Conservation (phyloP, 176 grass and related monocot species). For the Bonia amplexicaulis region DNA sequence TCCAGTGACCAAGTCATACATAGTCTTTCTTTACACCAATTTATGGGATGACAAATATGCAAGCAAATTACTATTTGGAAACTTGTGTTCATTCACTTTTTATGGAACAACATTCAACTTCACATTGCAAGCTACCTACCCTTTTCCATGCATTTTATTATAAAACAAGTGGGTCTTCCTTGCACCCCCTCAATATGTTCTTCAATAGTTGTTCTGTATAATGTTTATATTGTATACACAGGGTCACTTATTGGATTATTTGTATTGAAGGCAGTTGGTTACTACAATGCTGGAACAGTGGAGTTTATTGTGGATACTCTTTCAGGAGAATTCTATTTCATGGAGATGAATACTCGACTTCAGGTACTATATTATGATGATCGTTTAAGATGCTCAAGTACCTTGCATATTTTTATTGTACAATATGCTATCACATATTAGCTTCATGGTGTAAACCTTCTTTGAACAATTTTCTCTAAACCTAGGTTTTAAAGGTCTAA, state of each 20-base stretch:
- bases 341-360: slow-evolving; percentile 99
- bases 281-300: slow-evolving; percentile 96
- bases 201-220: slow-evolving; percentile 19
- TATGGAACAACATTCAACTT: neutral
- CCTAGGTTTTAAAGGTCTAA: neutral
- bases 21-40: neutral
- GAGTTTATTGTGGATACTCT: slow-evolving; percentile 93
- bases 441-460: neutral
- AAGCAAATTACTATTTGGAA: neutral
- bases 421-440: neutral
- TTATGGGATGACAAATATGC: neutral
- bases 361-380: slow-evolving; percentile 46
- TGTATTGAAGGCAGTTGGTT: slow-evolving; percentile 91
- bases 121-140: neutral
- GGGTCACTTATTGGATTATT: slow-evolving; percentile 51
- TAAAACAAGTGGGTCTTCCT: too few relatives aligned
- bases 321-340: slow-evolving; percentile 88
- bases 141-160: too few relatives aligned
- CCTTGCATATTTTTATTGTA: neutral
- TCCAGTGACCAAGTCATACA: neutral
- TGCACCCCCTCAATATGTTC: neutral
- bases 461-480: neutral
- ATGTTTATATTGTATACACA: slow-evolving; percentile 35
- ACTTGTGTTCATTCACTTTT: neutral
- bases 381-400: neutral